Evolutionary conservation across 108 stramenopile genomes (phyloP), one percentile per base, ranked within the genome.

Genomic region (Nitzschia sp.): DNA sequence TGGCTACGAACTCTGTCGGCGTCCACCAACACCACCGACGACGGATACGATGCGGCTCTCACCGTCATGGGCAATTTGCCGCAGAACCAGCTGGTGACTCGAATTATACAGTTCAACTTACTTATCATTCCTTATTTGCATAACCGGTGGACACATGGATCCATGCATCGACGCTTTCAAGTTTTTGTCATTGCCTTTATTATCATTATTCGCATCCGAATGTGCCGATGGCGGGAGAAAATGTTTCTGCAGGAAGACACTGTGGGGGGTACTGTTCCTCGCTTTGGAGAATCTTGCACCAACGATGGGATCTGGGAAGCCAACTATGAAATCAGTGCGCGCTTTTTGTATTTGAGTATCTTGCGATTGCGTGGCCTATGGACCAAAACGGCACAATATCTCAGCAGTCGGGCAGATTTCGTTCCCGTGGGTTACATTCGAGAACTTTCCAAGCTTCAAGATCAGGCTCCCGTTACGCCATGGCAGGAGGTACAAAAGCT

Each of bases 311-410:
- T 76, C n/a, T 76, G 75, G 75, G 75, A 76, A 34, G 68, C 75
- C 34, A 76, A 76, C 35, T 76, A 76, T 57, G 75, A 76, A 56
- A 70, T 76, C 28, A 46, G 28, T 62, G 75, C 68, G 1, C 42
- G 75, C 6, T 76, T 70, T 45, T 46, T 76, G 33, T 76, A 76
- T 59, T 30, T 68, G 25, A 46, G 38, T 31, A 60, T 75, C 46
- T 59, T 75, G 1, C 55, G 74, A 48, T 74, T 84, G 0, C 29
- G 38, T n/a, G 85, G 85, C 1, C 72, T 86, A 15, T 86, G 85
- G 85, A 74, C 76, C 51, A 86, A 86, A 59, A 51, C 74, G 29
- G 85, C 75, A n/a, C 85, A 86, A 70, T 80, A 82, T 55, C 25
- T 86, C 35, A 64, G 66, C 23, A 49, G 70, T 24, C 79, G 85